Conservation (phyloP, 768 basidiomycete genomes). For the Boletus coccyginus region DNA sequence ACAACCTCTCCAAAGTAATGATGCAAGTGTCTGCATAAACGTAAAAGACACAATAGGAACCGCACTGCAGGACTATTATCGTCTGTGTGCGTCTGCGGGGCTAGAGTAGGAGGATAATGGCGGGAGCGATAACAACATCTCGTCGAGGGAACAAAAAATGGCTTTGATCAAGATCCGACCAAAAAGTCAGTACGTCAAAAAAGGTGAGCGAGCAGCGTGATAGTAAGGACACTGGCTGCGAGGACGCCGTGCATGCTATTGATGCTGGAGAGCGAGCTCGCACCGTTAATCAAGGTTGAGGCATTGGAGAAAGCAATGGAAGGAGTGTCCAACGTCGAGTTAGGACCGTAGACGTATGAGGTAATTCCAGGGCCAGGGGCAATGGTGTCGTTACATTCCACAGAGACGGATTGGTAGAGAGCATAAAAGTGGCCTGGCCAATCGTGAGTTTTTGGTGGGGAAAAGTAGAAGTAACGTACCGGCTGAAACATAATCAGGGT, state of each 20-base stretch:
- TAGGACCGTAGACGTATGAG: slow-evolving; percentile 63
- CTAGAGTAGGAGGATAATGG: background rate
- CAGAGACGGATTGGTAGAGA: slow-evolving; percentile 55
- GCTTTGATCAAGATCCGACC: background rate
- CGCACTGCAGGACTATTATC: background rate
- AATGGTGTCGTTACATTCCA: slow-evolving; percentile 58
- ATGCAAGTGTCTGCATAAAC: background rate
- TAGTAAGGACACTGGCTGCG: slow-evolving; percentile 10
- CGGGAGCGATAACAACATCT: background rate
- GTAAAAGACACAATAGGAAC: background rate
- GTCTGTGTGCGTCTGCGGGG: background rate
- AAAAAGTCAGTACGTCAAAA: slow-evolving; percentile 13
- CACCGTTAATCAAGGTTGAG: slow-evolving; percentile 50
- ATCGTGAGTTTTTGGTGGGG: background rate
- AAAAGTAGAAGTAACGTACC: slow-evolving; percentile 33
- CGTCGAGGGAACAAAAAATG: background rate
- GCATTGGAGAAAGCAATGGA: slow-evolving; percentile 56
- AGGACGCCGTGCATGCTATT: slow-evolving; percentile 13
- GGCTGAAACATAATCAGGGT: slow-evolving; percentile 72
- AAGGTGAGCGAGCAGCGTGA: slow-evolving; percentile 16
- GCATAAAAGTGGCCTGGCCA: slow-evolving; percentile 66
- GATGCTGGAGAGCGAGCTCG: slow-evolving; percentile 6
- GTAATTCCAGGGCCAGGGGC: slow-evolving; percentile 45
- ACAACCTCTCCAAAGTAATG: background rate
- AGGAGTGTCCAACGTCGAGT: slow-evolving; percentile 52